Base-by-base conservation (phyloP, 2,329 filamentous ascomycete species). In the Sordariomycetes sp. region DNA sequence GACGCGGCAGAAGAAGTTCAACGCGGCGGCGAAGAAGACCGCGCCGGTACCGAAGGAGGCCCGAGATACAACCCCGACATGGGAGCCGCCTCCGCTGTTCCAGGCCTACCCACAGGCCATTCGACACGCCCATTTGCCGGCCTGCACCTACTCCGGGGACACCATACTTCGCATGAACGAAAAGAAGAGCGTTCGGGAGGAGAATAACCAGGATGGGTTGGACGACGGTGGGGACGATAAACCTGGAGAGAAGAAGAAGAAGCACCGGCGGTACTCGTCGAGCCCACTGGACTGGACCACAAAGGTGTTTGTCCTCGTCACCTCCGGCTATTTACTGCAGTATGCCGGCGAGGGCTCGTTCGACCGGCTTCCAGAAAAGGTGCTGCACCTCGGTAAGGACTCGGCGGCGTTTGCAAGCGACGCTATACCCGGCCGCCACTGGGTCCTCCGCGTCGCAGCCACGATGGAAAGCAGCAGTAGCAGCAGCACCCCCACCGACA, bases 51-150 rank as follows among this genome's bases (percentile, higher is more conserved):
- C 28, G 20, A 24, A 25, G 24, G 36, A 35, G n/a, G 13, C 10
- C 13, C 32, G 24, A n/a, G 51, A 34, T 5, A 12, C 68, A 3
- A 61, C 75, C 25, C 68, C 71, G 3, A 69, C 70, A 13, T 89
- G 84, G 84, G 79, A 81, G 58, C 80, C 85, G 17, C 88, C 89
- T 7, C 88, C 90, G 1, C 73, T 96, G 13, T 95, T 91, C 68
- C 87, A 95, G 67, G 90, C 89, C 13, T 95, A 90, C 66, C 86
- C 89, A 0, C 90, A 95, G 69, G 84, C 89, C 2, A 79, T 89
- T 62, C 90, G 87, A 65, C 82, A 94, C 67, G 84, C 82, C 12
- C 82, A 79, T 17, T 74, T 95, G 2, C 79, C 84, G 28, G 79
- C 86, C 17, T 85, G 86, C 42, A 80, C 78, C 1, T 70, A 86